These are phyloP conservation scores for Aspergillus viridinutans DNA, from an alignment of 2,329 filamentous ascomycete genomes.

Conservation along the genomic window DNA sequence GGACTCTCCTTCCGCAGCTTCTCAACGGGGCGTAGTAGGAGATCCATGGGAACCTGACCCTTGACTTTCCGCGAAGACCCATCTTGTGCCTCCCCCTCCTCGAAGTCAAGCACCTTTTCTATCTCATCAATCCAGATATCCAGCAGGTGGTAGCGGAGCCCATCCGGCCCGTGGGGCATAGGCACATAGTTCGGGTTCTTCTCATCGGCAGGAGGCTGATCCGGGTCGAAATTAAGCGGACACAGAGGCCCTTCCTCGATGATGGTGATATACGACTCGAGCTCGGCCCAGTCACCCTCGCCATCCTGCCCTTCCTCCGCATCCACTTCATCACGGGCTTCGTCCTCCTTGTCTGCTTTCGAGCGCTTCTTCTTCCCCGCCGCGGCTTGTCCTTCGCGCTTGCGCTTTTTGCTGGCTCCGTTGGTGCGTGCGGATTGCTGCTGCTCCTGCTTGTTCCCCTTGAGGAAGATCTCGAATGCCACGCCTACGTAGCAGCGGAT, in stretches of 20 bases:
- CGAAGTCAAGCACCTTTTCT: slow-evolving; percentile 61
- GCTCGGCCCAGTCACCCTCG: slow-evolving; percentile 27
- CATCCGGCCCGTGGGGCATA: slow-evolving; percentile 66
- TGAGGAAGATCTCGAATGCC: slow-evolving; percentile 52
- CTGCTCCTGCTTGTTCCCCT: slow-evolving; percentile 16
- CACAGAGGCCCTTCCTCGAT: slow-evolving; percentile 39
- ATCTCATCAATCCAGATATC: slow-evolving; percentile 92
- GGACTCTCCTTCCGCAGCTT: slow-evolving; percentile 49
- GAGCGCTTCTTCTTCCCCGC: slow-evolving; percentile 24
- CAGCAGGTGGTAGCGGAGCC: slow-evolving; percentile 77
- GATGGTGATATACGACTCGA: slow-evolving; percentile 37
- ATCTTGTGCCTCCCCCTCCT: slow-evolving; percentile 33
- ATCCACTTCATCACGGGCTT: slow-evolving; percentile 13
- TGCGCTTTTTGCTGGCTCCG: neutral
- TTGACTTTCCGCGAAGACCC: slow-evolving; percentile 29
- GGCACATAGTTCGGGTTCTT: slow-evolving; percentile 23
- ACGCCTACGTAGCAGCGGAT: slow-evolving; percentile 73
- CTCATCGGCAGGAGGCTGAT: slow-evolving; percentile 24
- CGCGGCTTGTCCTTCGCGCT: neutral
- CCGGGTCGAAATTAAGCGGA: slow-evolving; percentile 37
- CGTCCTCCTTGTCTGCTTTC: slow-evolving; percentile 15
- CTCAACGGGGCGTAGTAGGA: slow-evolving; percentile 43
- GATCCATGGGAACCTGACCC: slow-evolving; percentile 36
- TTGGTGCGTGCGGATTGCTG: neutral
- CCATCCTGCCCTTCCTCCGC: slow-evolving; percentile 16